These are phyloP conservation scores for Verticillium isaacii DNA, from an alignment of 2,329 filamentous ascomycete genomes.

Conservation along the genomic window DNA sequence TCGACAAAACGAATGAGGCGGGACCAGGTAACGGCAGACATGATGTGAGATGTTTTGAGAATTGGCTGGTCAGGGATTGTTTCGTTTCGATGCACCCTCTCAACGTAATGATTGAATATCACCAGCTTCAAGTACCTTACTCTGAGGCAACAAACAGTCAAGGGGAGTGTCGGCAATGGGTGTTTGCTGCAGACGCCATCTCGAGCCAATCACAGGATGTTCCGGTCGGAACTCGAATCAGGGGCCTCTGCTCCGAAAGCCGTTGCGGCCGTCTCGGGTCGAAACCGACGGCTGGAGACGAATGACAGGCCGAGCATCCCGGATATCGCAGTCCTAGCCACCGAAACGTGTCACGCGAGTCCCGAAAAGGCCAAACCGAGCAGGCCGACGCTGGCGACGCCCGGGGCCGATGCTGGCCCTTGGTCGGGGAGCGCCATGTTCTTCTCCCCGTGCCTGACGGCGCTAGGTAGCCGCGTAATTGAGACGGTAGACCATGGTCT, in stretches of 20 bases:
- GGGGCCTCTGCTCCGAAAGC: neutral
- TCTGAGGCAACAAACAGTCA: neutral
- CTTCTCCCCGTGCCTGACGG: neutral
- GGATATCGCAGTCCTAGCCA: neutral
- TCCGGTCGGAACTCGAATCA: slow-evolving; percentile 16
- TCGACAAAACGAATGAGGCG: slow-evolving; percentile 29
- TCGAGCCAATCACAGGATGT: slow-evolving; percentile 12
- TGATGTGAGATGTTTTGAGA: neutral
- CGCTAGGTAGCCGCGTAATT: neutral
- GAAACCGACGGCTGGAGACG: neutral
- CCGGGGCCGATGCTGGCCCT: neutral
- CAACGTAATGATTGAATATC: neutral
- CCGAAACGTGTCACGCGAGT: neutral
- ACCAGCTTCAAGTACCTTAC: neutral
- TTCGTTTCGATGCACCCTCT: neutral
- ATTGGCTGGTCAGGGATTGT: neutral
- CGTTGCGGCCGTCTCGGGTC: neutral
- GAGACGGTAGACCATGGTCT: neutral
- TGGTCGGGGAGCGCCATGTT: neutral
- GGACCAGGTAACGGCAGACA: slow-evolving; percentile 15
- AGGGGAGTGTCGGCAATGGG: neutral
- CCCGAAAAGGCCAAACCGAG: too few species aligned
- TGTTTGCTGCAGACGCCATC: neutral
- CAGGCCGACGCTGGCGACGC: neutral
- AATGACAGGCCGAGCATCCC: neutral